Conservation (phyloP, 441 rosid genomes). For the Breynia disticha region DNA sequence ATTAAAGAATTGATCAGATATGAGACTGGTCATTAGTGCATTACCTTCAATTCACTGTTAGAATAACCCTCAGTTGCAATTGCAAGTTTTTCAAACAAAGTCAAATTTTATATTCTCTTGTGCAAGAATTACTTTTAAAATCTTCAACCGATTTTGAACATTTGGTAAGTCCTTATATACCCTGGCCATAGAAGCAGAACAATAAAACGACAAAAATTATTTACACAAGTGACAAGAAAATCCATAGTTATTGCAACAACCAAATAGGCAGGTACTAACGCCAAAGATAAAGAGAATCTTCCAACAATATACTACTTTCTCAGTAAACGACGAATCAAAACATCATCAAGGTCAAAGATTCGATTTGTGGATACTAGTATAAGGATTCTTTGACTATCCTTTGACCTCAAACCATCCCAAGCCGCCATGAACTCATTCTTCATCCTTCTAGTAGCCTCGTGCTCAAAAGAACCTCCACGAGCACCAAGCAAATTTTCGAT, state of each 20-base stretch:
- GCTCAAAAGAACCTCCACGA: conserved; percentile 89
- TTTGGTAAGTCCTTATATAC: conserved; percentile 89
- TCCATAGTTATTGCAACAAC: too few species aligned
- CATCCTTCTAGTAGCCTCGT: too few species aligned
- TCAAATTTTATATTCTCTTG: conserved; percentile 50
- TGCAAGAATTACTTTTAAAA: conserved; percentile 59
- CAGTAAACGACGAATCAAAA: too few species aligned
- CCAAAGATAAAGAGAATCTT: too few species aligned
- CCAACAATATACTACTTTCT: too few species aligned
- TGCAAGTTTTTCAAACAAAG: conserved; percentile 63
- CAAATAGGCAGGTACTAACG: too few species aligned
- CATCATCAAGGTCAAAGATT: conserved; percentile 93
- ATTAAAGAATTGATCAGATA: not conserved
- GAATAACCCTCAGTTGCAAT: conserved; percentile 85
- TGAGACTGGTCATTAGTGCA: conserved; percentile 9
- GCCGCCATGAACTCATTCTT: conserved; percentile 99
- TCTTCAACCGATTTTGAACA: conserved; percentile 77
- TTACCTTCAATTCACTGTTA: conserved; percentile 95
- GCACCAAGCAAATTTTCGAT: conserved; percentile 95
- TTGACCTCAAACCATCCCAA: conserved; percentile 94
- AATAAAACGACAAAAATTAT: conserved; percentile 13
- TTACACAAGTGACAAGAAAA: not conserved
- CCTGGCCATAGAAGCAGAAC: conserved; percentile 32
- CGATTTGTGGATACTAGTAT: conserved; percentile 95
- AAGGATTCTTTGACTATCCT: conserved; percentile 88